A percentile compares a stretch with the other conserved stretches of the same genome.
These are phyloP conservation scores for Phyllosticta paracitricarpa DNA, from an alignment of 2,329 filamentous ascomycete genomes.

Conservation along the genomic window DNA sequence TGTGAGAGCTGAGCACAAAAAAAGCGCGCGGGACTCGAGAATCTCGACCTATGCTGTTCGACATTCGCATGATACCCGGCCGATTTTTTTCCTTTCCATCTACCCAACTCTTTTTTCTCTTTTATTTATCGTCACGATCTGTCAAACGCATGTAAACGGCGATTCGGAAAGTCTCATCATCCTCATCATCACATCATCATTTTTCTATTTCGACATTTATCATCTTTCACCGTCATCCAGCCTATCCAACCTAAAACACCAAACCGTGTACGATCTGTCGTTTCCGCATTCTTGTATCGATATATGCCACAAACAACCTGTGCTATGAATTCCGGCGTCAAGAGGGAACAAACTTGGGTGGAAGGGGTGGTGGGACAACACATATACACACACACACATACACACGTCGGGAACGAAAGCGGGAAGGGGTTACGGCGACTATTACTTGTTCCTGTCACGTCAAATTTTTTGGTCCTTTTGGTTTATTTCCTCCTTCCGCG, in stretches of 20 bases:
- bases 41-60: not conserved
- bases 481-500: not conserved
- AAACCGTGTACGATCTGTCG: not conserved
- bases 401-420: not conserved
- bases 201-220: not conserved
- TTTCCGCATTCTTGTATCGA: not conserved
- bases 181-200: too few species aligned
- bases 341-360: not conserved
- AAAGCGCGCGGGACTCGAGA: not conserved
- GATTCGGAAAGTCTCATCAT: not conserved
- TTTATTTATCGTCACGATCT: not conserved
- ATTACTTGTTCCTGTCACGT: not conserved
- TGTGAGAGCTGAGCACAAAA: not conserved
- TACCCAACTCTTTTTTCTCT: not conserved
- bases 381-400: not conserved
- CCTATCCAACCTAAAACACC: not conserved
- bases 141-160: not conserved
- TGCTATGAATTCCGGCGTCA: not conserved
- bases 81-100: not conserved
- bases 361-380: too few species aligned
- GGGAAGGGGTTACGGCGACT: not conserved
- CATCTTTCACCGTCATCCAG: not conserved
- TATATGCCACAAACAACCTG: not conserved
- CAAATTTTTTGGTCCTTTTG: not conserved
- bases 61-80: not conserved